A percentile compares a stretch with the other conserved stretches of the same genome.
Conservation (phyloP, 257 asterid species). For the Solanum rostratum region DNA sequence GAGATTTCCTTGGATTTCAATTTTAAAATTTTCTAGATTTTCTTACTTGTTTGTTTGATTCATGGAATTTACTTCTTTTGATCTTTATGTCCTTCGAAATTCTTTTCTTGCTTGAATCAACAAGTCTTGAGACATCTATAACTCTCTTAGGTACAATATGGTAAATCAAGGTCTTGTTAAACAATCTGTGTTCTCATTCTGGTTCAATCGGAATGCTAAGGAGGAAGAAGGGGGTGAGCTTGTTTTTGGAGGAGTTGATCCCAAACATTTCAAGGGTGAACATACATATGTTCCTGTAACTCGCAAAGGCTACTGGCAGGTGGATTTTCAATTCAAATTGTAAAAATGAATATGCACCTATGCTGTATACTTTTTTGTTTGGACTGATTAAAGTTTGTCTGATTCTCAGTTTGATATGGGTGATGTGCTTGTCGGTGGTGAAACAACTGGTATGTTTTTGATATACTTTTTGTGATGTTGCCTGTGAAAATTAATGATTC, state of each 20-base stretch:
- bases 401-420: slow-evolving; percentile 73
- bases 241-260: slow-evolving; percentile 85
- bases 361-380: neutral
- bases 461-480: neutral
- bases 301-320: slow-evolving; percentile 95
- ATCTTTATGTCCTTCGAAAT: neutral
- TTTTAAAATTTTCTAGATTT: neutral
- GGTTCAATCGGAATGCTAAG: slow-evolving; percentile 56
- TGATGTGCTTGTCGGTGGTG: slow-evolving; percentile 63
- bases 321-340: slow-evolving; percentile 1
- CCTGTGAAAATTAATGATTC: neutral
- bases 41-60: neutral
- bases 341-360: neutral
- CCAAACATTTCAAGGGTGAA: slow-evolving; percentile 67
- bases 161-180: slow-evolving; percentile 67
- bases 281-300: slow-evolving; percentile 78
- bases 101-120: neutral
- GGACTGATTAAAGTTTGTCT: neutral
- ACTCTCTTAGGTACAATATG: slow-evolving; percentile 61
- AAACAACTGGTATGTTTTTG: slow-evolving; percentile 52
- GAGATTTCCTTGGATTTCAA: neutral
- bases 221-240: slow-evolving; percentile 82
- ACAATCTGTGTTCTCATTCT: slow-evolving; percentile 67
- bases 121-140: neutral
- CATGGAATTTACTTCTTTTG: neutral